Conservation (phyloP, 225 moss, liverwort and hornwort species). For the Pseudoscleropodium purum region DNA sequence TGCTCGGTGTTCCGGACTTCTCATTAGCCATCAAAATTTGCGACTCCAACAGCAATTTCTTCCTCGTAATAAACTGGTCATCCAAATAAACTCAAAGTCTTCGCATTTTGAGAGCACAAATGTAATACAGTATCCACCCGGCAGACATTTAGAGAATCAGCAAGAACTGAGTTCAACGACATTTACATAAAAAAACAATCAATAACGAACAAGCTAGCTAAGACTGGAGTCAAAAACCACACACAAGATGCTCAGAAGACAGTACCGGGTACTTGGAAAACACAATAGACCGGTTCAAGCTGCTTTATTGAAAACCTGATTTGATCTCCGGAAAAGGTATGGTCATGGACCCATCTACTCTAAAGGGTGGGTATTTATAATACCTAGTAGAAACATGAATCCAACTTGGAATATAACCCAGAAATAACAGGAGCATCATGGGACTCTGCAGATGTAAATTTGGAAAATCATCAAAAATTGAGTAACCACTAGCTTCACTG, state of each 20-base stretch:
- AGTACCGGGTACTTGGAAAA: background rate
- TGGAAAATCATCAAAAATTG: conserved; percentile 13
- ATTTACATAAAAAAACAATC: background rate
- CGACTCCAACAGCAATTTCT: background rate
- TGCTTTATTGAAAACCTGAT: conserved; percentile 4
- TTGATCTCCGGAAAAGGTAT: background rate
- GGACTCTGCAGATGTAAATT: background rate
- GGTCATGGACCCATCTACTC: background rate
- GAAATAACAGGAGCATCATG: background rate
- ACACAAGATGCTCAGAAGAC: background rate
- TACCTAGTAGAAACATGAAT: background rate
- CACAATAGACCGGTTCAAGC: background rate
- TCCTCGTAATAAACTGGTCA: background rate
- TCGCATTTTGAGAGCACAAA: background rate
- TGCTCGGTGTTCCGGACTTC: background rate
- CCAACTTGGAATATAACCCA: background rate
- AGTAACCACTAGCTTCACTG: conserved; percentile 8
- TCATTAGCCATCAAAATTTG: background rate
- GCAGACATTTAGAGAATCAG: background rate
- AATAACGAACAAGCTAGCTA: background rate
- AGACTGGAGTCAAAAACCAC: background rate
- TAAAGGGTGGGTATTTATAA: background rate
- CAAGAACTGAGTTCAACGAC: background rate
- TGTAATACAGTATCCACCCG: background rate
- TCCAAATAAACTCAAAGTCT: background rate